A percentile compares a stretch with the other conserved stretches of the same genome.
Evolutionary conservation across 1,284 basidiomycete genomes (phyloP).

Genomic region (Pisolithus thermaeus): DNA sequence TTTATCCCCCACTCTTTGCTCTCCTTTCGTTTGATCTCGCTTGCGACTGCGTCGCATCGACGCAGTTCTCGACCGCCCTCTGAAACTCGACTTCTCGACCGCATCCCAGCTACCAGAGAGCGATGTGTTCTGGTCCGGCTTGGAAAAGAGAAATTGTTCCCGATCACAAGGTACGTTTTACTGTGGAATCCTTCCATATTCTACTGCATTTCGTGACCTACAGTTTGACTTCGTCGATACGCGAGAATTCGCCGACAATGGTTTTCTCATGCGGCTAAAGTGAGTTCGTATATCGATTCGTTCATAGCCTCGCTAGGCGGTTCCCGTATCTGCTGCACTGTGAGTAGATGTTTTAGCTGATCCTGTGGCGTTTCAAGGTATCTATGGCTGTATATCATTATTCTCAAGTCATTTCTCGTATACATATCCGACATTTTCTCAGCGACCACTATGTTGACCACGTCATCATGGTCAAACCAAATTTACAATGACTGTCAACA

Average conservation of each 20-base stretch:
- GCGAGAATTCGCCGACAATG: conserved; percentile 85
- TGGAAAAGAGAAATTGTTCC: conserved; percentile 98
- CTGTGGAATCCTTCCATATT: not conserved
- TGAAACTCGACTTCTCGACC: conserved; percentile 18
- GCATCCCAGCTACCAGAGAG: conserved; percentile 14
- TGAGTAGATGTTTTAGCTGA: conserved; percentile 5
- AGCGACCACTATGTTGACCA: conserved; percentile 93
- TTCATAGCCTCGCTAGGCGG: not conserved
- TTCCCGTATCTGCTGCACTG: not conserved
- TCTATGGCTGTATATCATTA: conserved; percentile 83
- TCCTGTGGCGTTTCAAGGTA: conserved; percentile 50
- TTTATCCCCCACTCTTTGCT: conserved; percentile 33
- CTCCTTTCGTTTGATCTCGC: conserved; percentile 20
- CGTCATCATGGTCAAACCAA: conserved; percentile 83
- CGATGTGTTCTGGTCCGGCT: conserved; percentile 70
- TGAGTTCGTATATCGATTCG: conserved; percentile 34
- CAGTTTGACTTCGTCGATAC: conserved; percentile 98
- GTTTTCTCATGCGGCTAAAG: conserved; percentile 83
- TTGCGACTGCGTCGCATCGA: conserved; percentile 64
- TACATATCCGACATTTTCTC: conserved; percentile 98
- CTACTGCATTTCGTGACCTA: conserved; percentile 2
- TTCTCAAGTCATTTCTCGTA: conserved; percentile 93
- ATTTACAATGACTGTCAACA: conserved; percentile 73
- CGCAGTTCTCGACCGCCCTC: conserved; percentile 26
- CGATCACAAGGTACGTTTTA: conserved; percentile 82